A percentile compares a stretch with the other conserved stretches of the same genome.
phyloP scores from a whole-genome alignment of 23 red algal species.

The Gracilaria vermiculophylla region DNA sequence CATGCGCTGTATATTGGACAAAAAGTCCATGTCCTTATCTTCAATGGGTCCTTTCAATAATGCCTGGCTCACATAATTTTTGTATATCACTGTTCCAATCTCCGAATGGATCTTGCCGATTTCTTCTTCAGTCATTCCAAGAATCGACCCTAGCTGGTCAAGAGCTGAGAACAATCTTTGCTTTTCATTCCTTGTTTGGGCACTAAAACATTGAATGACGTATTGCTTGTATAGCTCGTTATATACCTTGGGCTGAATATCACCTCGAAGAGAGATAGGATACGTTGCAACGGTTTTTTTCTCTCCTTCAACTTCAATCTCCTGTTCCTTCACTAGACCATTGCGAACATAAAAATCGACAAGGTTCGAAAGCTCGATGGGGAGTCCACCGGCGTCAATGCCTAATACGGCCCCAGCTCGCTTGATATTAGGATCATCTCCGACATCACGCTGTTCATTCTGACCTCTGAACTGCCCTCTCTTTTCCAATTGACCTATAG shows the following conservation, averaged over 20 bases:
- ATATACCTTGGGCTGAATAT: slow-evolving; percentile 79
- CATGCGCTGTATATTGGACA: slow-evolving; percentile 89
- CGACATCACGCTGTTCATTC: slow-evolving; percentile 92
- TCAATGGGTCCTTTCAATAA: slow-evolving; percentile 78
- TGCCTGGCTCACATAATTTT: slow-evolving; percentile 84
- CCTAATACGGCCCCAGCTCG: slow-evolving; percentile 90
- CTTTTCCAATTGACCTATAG: slow-evolving; percentile 84
- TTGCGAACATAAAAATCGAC: slow-evolving; percentile 97
- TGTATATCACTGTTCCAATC: slow-evolving; percentile 96
- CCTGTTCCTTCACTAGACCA: slow-evolving; percentile 72
- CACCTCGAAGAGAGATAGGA: slow-evolving; percentile 80
- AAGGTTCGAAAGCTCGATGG: slow-evolving; percentile 87
- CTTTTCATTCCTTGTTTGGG: slow-evolving; percentile 87
- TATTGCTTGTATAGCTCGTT: slow-evolving; percentile 98
- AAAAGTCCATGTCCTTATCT: slow-evolving; percentile 89
- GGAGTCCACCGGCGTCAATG: slow-evolving; percentile 91
- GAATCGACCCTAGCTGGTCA: slow-evolving; percentile 81
- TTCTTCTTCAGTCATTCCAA: slow-evolving; percentile 87
- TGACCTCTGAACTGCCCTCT: slow-evolving; percentile 72
- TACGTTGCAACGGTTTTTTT: slow-evolving; percentile 68
- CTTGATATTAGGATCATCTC: slow-evolving; percentile 96
- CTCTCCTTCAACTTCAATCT: slow-evolving; percentile 79
- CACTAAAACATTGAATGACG: slow-evolving; percentile 95
- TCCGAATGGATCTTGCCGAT: slow-evolving; percentile 90
- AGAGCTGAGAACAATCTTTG: slow-evolving; percentile 87